Conservation (phyloP, 2,329 filamentous ascomycete species). For the Aureobasidium sp. region DNA sequence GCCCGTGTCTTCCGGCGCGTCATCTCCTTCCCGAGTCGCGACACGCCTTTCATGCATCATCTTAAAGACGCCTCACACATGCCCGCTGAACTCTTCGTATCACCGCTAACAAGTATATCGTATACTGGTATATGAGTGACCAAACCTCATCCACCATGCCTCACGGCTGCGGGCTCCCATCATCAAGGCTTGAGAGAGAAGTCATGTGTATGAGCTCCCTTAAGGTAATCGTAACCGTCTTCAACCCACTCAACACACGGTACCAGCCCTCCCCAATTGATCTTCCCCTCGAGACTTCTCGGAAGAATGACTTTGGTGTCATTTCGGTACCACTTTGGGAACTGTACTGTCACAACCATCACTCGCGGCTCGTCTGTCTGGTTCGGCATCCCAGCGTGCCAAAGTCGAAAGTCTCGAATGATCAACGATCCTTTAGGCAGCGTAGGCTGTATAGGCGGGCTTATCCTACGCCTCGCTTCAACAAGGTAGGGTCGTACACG, state of each 20-base stretch:
- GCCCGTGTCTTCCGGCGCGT: neutral
- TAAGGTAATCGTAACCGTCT: neutral
- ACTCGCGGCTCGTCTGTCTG: constrained; percentile 28
- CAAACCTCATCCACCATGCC: neutral
- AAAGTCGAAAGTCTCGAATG: constrained; percentile 51
- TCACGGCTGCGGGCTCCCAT: neutral
- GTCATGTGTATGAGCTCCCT: neutral
- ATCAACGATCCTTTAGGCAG: constrained; percentile 34
- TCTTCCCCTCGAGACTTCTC: constrained; percentile 20
- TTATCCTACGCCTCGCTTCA: constrained; percentile 27
- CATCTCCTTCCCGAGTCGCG: neutral
- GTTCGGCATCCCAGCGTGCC: constrained; percentile 58
- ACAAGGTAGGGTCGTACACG: constrained; percentile 17
- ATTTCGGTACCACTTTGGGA: too few species aligned
- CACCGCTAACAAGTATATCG: too few species aligned
- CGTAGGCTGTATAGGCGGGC: constrained; percentile 42
- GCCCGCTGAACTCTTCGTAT: too few species aligned
- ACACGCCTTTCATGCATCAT: too few species aligned
- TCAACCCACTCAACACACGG: neutral
- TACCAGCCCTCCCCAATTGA: neutral
- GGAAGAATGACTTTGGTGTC: neutral
- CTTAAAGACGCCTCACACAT: too few species aligned
- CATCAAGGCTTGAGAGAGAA: neutral
- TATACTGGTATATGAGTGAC: neutral
- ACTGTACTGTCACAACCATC: constrained; percentile 19